Conservation (phyloP, 441 rosid species). For the Eutrema salsugineum region DNA sequence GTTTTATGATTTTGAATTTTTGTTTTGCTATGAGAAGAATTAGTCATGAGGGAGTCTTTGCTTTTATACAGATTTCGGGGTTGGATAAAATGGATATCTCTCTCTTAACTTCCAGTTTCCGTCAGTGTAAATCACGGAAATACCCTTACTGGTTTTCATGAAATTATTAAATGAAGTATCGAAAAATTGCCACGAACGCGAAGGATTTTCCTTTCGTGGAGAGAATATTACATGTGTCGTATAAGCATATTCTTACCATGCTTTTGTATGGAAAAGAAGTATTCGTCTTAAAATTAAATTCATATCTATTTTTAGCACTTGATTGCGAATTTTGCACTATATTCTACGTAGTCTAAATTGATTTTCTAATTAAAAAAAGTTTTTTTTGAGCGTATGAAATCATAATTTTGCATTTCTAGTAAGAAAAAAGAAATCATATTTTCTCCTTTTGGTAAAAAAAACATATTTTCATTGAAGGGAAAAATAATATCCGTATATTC, state of each 20-base stretch:
- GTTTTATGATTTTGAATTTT: neutral
- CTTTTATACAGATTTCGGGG: conserved; percentile 45
- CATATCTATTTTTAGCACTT: neutral
- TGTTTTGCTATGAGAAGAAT: neutral
- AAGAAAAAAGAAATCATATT: too few species aligned
- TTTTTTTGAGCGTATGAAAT: neutral
- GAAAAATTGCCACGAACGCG: conserved; percentile 29
- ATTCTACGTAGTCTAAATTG: neutral
- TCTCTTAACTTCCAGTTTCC: conserved; percentile 14
- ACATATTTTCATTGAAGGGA: neutral
- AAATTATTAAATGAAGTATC: neutral
- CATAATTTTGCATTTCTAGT: too few species aligned
- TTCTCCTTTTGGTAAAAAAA: too few species aligned
- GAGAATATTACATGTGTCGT: conserved; percentile 23
- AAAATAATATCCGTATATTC: neutral
- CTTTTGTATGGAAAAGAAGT: neutral
- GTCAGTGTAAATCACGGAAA: conserved; percentile 25
- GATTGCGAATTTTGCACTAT: neutral
- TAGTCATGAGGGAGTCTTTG: conserved; percentile 23
- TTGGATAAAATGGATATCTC: conserved; percentile 43
- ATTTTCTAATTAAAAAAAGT: neutral
- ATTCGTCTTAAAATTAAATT: neutral
- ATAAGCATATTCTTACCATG: conserved; percentile 23
- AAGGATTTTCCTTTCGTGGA: neutral
- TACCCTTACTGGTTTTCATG: conserved; percentile 6